Conservation (phyloP, 495 filamentous ascomycete genomes). For the Penicillium fimorum region DNA sequence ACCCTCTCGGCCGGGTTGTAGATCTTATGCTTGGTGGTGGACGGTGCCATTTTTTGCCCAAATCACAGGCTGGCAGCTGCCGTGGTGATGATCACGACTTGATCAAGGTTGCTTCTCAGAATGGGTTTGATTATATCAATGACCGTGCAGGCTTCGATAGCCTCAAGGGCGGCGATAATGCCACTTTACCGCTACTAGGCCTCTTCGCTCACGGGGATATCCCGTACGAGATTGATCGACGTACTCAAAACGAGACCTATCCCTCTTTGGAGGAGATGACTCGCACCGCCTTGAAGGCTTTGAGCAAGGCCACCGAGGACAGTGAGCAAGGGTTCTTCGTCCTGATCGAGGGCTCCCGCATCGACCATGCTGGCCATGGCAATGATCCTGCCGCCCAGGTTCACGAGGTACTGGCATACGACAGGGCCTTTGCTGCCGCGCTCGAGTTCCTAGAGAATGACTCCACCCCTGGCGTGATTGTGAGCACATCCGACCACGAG, state of each 20-base stretch:
- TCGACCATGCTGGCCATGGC: slow-evolving; percentile 92
- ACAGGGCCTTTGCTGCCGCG: slow-evolving; percentile 77
- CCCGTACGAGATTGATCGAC: slow-evolving; percentile 89
- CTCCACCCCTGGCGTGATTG: slow-evolving; percentile 71
- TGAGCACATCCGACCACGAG: slow-evolving; percentile 91
- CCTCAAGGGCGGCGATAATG: slow-evolving; percentile 64
- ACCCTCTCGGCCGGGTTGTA: slow-evolving; percentile 79
- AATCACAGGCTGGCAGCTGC: slow-evolving; percentile 72
- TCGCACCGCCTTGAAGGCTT: slow-evolving; percentile 69
- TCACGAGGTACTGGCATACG: slow-evolving; percentile 89
- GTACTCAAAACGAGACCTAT: slow-evolving; percentile 71
- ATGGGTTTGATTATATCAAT: slow-evolving; percentile 76
- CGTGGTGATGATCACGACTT: slow-evolving; percentile 71
- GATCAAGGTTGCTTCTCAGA: slow-evolving; percentile 62
- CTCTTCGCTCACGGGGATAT: slow-evolving; percentile 83
- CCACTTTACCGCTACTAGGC: slow-evolving; percentile 80
- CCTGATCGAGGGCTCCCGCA: slow-evolving; percentile 95
- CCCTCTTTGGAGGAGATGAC: slow-evolving; percentile 94
- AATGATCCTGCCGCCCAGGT: slow-evolving; percentile 97
- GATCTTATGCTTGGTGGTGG: slow-evolving; percentile 93
- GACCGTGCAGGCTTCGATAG: slow-evolving; percentile 75
- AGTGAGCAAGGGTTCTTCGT: slow-evolving; percentile 94
- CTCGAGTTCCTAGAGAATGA: slow-evolving; percentile 79
- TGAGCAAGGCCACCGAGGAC: slow-evolving; percentile 79
- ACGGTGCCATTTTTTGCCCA: slow-evolving; percentile 88